Percentiles rank a stretch among this genome's conserved stretches.
These are phyloP conservation scores for Huntiella decipiens DNA, from an alignment of 2,329 filamentous ascomycete species.

Conservation along the genomic window DNA sequence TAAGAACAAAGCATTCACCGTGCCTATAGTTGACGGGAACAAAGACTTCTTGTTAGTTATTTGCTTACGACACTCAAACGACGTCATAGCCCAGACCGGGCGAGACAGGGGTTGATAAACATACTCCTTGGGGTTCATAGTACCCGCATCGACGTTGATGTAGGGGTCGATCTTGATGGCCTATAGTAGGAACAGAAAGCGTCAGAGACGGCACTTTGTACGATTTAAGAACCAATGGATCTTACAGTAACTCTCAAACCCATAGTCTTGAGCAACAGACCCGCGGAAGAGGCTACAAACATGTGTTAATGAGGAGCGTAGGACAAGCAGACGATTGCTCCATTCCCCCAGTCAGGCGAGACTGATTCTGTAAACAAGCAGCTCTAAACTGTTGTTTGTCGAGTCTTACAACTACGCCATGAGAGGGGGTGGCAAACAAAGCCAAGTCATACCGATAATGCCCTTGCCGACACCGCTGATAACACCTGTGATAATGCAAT, in stretches of 20 bases:
- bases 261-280: slow-evolving; percentile 47
- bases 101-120: slow-evolving; percentile 4
- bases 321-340: neutral
- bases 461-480: slow-evolving; percentile 30
- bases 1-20: slow-evolving; percentile 75
- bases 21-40: slow-evolving; percentile 31
- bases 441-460: slow-evolving; percentile 13
- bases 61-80: neutral
- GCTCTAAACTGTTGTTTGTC: neutral
- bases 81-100: neutral
- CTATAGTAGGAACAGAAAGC: slow-evolving; percentile 20
- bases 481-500: slow-evolving; percentile 18
- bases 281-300: slow-evolving; percentile 45
- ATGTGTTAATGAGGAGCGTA: neutral
- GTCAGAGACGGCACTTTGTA: neutral
- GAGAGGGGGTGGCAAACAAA: neutral
- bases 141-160: slow-evolving; percentile 21
- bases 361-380: neutral
- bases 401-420: neutral
- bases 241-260: slow-evolving; percentile 53
- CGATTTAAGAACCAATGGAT: neutral
- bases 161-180: slow-evolving; percentile 32
- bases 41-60: neutral
- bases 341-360: neutral
- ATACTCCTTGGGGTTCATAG: slow-evolving; percentile 22